A percentile compares a stretch with the other conserved stretches of the same genome.
phyloP scores from a whole-genome alignment of 345 rosid species.

The Eucalyptus fibrosa region DNA sequence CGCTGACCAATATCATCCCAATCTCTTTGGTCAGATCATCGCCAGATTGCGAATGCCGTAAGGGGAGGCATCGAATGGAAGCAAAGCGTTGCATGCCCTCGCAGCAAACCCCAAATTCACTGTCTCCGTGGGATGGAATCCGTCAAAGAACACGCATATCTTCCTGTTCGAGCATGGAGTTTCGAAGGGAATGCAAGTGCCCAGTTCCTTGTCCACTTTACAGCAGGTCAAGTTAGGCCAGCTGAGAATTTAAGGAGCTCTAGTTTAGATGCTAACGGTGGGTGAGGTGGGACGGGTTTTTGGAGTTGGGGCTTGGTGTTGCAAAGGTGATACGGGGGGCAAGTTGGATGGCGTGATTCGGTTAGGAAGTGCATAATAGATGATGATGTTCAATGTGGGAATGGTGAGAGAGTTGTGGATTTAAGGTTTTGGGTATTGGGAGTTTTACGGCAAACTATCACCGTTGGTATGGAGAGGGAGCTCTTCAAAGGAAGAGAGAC shows the following conservation, averaged over 20 bases:
- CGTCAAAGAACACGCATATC: neutral
- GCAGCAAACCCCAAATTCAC: neutral
- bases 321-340: too few species aligned
- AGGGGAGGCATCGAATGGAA: neutral
- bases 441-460: too few species aligned
- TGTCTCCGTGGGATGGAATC: neutral
- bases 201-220: neutral
- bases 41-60: neutral
- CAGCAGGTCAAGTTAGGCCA: neutral
- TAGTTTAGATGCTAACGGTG: too few species aligned
- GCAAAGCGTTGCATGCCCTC: neutral
- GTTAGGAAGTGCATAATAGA: too few species aligned
- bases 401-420: too few species aligned
- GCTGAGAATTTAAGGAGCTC: neutral
- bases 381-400: too few species aligned
- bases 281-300: too few species aligned
- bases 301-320: too few species aligned
- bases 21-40: neutral
- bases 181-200: neutral
- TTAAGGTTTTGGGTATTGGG: too few species aligned
- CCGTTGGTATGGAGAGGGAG: too few species aligned
- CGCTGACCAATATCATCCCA: neutral
- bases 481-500: neutral
- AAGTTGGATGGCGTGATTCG: too few species aligned
- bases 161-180: neutral